phyloP scores from a whole-genome alignment of 371 early-diverging fungal species.

The Mortierella sp. region DNA sequence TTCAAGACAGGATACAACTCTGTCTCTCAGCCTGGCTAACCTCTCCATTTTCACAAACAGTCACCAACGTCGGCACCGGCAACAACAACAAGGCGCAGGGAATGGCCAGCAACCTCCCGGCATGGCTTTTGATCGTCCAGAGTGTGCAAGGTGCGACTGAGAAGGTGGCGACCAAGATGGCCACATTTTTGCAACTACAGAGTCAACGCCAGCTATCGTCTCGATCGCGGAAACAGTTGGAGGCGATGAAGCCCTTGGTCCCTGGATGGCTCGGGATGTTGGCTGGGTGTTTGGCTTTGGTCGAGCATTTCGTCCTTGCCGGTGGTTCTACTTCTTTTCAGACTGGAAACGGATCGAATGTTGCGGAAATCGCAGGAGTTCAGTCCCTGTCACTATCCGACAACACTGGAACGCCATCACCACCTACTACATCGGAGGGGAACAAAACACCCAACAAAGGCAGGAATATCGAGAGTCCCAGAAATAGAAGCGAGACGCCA shows the following conservation, averaged over 20 bases:
- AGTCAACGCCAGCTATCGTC: conserved; percentile 38
- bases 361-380: background rate
- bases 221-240: conserved; percentile 37
- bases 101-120: conserved; percentile 30
- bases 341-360: background rate
- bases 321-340: background rate
- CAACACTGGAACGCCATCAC: too few species aligned
- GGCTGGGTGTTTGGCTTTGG: conserved; percentile 29
- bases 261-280: conserved; percentile 46
- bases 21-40: conserved; percentile 15
- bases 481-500: background rate
- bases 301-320: conserved; percentile 30
- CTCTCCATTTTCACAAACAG: background rate
- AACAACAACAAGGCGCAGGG: background rate
- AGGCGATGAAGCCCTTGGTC: conserved; percentile 22
- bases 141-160: conserved; percentile 21
- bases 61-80: background rate
- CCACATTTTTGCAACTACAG: conserved; percentile 18
- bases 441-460: background rate
- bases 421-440: too few species aligned
- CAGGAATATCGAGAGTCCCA: background rate
- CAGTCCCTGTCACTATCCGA: too few species aligned
- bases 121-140: conserved; percentile 44
- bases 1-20: background rate
- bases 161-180: conserved; percentile 33